phyloP scores from a whole-genome alignment of 495 filamentous ascomycete species.

The Antarctomyces pellizariae region DNA sequence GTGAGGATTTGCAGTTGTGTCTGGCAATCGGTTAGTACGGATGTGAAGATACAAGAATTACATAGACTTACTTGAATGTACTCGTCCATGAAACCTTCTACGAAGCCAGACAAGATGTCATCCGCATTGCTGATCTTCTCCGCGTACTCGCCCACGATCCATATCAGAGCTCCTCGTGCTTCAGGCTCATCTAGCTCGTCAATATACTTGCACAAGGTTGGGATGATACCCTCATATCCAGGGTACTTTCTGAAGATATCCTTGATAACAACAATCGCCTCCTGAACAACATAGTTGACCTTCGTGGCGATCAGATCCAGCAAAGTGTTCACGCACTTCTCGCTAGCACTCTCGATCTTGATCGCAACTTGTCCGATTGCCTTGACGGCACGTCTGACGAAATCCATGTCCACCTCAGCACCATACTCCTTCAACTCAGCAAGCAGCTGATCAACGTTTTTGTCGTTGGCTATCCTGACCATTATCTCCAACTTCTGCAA shows the following conservation, averaged over 20 bases:
- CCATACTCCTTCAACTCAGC: conserved; percentile 94
- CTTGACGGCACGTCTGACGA: conserved; percentile 77
- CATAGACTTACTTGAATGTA: conserved; percentile 44
- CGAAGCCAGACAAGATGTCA: conserved; percentile 67
- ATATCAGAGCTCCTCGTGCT: conserved; percentile 78
- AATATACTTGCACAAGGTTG: conserved; percentile 86
- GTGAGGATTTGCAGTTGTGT: conserved; percentile 91
- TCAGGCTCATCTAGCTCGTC: conserved; percentile 92
- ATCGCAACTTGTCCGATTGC: conserved; percentile 96
- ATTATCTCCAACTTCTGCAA: conserved; percentile 96
- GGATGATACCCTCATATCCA: conserved; percentile 93
- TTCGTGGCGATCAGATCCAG: conserved; percentile 89
- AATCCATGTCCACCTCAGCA: conserved; percentile 97
- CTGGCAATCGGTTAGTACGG: conserved; percentile 17
- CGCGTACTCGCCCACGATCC: conserved; percentile 97
- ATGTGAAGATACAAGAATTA: neutral
- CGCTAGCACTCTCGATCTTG: conserved; percentile 84
- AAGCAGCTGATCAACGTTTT: conserved; percentile 85
- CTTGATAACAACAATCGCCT: conserved; percentile 94
- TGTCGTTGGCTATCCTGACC: conserved; percentile 96
- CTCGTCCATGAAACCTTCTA: conserved; percentile 81
- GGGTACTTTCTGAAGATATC: conserved; percentile 97
- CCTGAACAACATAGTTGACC: conserved; percentile 97
- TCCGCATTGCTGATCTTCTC: conserved; percentile 97
- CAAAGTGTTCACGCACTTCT: conserved; percentile 85